These are phyloP conservation scores for Thuidium tamariscinum DNA, from an alignment of 225 moss, liverwort and hornwort genomes.

Conservation along the genomic window DNA sequence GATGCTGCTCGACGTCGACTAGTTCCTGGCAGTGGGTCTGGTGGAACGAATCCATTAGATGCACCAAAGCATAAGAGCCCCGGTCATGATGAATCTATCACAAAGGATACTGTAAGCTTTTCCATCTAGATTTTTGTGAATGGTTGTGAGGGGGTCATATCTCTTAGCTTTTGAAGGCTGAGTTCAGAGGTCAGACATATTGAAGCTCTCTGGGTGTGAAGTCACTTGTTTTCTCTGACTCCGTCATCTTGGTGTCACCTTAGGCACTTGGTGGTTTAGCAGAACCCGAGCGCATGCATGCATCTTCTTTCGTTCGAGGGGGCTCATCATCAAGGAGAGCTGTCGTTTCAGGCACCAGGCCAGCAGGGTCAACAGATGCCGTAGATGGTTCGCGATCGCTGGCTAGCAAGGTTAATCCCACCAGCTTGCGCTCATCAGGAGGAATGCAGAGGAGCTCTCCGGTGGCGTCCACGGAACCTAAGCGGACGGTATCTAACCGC, in stretches of 20 bases:
- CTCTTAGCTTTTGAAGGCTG: neutral
- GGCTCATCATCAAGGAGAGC: conserved; percentile 92
- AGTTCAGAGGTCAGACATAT: neutral
- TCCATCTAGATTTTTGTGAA: neutral
- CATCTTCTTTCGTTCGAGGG: conserved; percentile 80
- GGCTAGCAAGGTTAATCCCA: conserved; percentile 67
- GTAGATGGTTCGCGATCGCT: conserved; percentile 67
- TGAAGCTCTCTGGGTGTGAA: neutral
- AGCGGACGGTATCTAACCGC: conserved; percentile 95
- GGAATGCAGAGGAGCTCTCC: conserved; percentile 92
- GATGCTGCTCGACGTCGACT: conserved; percentile 69
- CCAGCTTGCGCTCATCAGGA: conserved; percentile 85
- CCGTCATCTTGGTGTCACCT: neutral
- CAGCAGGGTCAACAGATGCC: conserved; percentile 57
- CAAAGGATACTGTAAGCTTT: conserved; percentile 68
- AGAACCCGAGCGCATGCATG: conserved; percentile 84
- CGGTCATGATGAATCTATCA: conserved; percentile 64
- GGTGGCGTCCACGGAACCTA: conserved; percentile 79
- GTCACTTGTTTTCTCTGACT: neutral
- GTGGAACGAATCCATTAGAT: conserved; percentile 48
- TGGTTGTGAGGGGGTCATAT: neutral
- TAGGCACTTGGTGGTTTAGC: conserved; percentile 45
- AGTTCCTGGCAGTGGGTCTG: conserved; percentile 45
- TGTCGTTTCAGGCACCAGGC: conserved; percentile 67
- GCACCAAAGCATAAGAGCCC: conserved; percentile 78